phyloP scores from a whole-genome alignment of 2,329 filamentous ascomycete genomes.

The Alternaria metachromatica region DNA sequence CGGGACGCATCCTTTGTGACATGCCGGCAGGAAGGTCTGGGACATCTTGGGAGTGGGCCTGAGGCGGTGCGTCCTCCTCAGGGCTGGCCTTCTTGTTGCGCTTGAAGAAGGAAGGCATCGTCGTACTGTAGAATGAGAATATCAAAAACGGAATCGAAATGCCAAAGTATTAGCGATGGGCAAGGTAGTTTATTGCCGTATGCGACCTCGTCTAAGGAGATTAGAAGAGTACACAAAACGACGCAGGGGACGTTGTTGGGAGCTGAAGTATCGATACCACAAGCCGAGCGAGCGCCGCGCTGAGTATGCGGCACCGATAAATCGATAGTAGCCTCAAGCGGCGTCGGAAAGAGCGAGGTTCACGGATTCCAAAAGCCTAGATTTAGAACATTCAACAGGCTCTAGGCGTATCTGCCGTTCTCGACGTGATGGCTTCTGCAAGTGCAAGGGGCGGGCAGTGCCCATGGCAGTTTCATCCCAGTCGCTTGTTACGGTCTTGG shows the following conservation, averaged over 20 bases:
- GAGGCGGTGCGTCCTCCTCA: background rate
- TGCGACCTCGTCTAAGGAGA: background rate
- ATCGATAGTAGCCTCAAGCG: constrained; percentile 11
- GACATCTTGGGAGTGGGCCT: constrained; percentile 9
- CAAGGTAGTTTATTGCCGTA: constrained; percentile 16
- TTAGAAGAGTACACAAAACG: background rate
- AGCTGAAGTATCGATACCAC: constrained; percentile 10
- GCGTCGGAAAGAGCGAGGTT: constrained; percentile 10
- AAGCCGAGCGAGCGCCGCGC: constrained; percentile 7
- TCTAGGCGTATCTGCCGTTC: constrained; percentile 1
- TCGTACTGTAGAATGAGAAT: background rate
- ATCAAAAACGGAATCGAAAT: background rate
- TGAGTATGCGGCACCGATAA: constrained; percentile 12
- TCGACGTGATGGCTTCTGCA: constrained; percentile 6
- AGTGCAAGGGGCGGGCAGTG: constrained; percentile 8
- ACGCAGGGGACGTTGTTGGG: constrained; percentile 5
- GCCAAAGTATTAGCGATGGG: constrained; percentile 1
- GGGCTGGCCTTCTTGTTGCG: constrained; percentile 11
- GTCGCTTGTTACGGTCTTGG: background rate
- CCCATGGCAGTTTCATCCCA: constrained; percentile 2
- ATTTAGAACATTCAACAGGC: constrained; percentile 11
- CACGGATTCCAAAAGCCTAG: constrained; percentile 8
- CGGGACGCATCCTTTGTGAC: constrained; percentile 10
- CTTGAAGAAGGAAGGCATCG: constrained; percentile 13
- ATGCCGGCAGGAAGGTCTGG: constrained; percentile 8